A percentile compares a stretch with the other conserved stretches of the same genome.
These are phyloP conservation scores for Fraxinus latifolia DNA, from an alignment of 305 asterid species.

Conservation along the genomic window DNA sequence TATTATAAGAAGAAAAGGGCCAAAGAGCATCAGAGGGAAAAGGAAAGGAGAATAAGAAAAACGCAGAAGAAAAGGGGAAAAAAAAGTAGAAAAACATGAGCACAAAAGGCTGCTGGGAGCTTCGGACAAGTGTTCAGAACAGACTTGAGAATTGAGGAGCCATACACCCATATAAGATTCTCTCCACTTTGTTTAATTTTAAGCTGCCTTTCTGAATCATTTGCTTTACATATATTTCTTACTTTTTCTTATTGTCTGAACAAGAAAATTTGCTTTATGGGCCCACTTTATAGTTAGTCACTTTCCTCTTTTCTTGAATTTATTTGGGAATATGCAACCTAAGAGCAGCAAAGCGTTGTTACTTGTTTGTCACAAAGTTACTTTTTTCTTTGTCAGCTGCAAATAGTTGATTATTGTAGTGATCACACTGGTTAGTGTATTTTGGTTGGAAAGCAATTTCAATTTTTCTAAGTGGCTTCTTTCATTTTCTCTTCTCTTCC, in stretches of 20 bases:
- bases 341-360: constrained; percentile 32
- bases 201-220: constrained; percentile 31
- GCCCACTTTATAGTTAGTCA: constrained; percentile 36
- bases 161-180: constrained; percentile 28
- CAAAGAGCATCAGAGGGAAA: constrained; percentile 41
- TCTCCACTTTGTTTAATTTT: constrained; percentile 24
- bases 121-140: constrained; percentile 1
- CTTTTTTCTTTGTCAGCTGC: constrained; percentile 36
- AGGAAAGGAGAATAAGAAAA: constrained; percentile 27
- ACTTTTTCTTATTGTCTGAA: constrained; percentile 18
- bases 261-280: constrained; percentile 29
- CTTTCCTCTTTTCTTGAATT: constrained; percentile 37
- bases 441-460: constrained; percentile 6
- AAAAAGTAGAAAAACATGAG: not conserved
- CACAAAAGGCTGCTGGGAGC: constrained; percentile 1
- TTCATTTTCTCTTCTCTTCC: not conserved
- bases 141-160: constrained; percentile 15
- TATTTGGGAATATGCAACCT: not conserved
- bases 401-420: constrained; percentile 10
- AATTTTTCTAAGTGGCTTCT: not conserved
- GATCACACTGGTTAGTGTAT: constrained; percentile 9
- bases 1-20: constrained; percentile 38
- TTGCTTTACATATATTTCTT: not conserved
- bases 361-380: constrained; percentile 30
- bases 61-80: not conserved